Evolutionary conservation across 208 protist genomes (phyloP), one percentile per base, ranked within the genome.

Genomic region (Balamuthia mandrillaris): DNA sequence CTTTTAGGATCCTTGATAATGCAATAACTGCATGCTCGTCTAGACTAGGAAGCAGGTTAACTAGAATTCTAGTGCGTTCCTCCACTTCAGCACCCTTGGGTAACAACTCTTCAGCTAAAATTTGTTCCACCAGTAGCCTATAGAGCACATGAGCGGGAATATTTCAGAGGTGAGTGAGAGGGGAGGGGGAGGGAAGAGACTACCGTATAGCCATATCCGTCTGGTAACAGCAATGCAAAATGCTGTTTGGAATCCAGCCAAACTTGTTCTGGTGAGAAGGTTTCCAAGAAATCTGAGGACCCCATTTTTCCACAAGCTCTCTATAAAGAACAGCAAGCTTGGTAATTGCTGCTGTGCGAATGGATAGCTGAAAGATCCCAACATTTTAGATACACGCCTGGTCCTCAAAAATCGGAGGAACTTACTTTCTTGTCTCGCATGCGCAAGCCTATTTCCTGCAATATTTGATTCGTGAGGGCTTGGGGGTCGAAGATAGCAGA

Each of bases 221-320:
- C 27, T 77, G 68, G 44, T 58, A 77, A 47, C 56, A 77, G 68
- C 51, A 47, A 33, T 77, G 68, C 42, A 77, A 47, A 21, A 77
- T 77, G 44, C 56, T 77, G 45, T 41, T 77, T 14, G 68, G 68
- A 39, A 77, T 77, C 68, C 68, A 77, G 18, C 68, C 68, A 21
- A 58, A 77, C 42, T 77, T 77, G 44, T 77, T 77, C 27, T 24
- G 29, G 18, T 77, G n/a, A n/a, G n/a, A n/a, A n/a, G n/a, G n/a
- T n/a, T n/a, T n/a, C n/a, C n/a, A n/a, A n/a, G n/a, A n/a, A n/a
- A n/a, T n/a, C n/a, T n/a, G n/a, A n/a, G n/a, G n/a, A n/a, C n/a
- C n/a, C n/a, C n/a, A n/a, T n/a, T n/a, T n/a, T n/a, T 56, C 42
- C 42, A 77, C 68, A 77, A 27, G 42, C n/a, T 56, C 21, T 0